phyloP scores from a whole-genome alignment of 2,329 filamentous ascomycete genomes.

The Westerdykella sp. region DNA sequence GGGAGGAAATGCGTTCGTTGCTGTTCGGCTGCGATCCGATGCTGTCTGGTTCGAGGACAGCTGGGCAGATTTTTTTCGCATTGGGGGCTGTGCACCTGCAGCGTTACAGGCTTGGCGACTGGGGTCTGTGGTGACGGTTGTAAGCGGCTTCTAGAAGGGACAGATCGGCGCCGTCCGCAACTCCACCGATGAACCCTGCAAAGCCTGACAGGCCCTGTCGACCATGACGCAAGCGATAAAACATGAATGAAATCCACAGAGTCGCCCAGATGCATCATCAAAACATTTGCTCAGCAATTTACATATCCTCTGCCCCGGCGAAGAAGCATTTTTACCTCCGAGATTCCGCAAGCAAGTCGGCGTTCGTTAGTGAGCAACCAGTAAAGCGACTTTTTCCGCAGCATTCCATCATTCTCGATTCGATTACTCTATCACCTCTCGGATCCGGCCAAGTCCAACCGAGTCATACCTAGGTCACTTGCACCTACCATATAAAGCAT shows the following conservation, averaged over 20 bases:
- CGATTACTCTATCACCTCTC: conserved; percentile 32
- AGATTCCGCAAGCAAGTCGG: conserved; percentile 22
- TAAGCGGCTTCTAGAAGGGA: conserved; percentile 7
- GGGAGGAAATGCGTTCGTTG: neutral
- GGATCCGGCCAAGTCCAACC: conserved; percentile 20
- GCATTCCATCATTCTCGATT: conserved; percentile 27
- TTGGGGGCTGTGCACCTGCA: neutral
- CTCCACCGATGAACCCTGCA: neutral
- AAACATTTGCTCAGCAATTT: conserved; percentile 30
- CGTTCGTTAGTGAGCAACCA: conserved; percentile 5
- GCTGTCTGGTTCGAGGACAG: neutral
- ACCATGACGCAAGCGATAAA: conserved; percentile 9
- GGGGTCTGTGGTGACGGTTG: conserved; percentile 5
- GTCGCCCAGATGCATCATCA: conserved; percentile 17
- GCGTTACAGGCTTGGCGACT: neutral
- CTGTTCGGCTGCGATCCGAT: neutral
- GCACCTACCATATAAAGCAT: conserved; percentile 30
- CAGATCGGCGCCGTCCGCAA: conserved; percentile 5
- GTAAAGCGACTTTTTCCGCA: neutral
- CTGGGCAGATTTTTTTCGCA: neutral
- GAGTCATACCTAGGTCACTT: conserved; percentile 25
- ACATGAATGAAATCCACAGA: conserved; percentile 20
- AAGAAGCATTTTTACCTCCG: conserved; percentile 17
- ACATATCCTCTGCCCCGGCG: conserved; percentile 21
- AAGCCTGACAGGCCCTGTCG: neutral